Conservation (phyloP, 1,284 basidiomycete genomes). For the Pseudozyma sp. region DNA sequence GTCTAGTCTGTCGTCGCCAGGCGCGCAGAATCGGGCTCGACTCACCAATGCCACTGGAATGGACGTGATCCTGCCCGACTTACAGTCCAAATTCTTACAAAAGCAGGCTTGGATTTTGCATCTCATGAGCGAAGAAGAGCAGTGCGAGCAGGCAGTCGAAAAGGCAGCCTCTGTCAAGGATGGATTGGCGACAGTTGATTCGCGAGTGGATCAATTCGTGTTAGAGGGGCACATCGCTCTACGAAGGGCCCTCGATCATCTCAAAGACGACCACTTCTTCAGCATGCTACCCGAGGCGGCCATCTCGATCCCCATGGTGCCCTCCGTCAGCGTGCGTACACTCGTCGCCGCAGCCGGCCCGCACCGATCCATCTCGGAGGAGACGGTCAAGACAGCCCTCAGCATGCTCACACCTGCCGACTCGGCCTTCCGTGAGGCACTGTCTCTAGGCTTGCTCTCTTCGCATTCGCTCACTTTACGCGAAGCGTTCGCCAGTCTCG, state of each 20-base stretch:
- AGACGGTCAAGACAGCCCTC: slow-evolving; percentile 43
- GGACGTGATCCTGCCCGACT: slow-evolving; percentile 45
- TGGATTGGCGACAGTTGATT: slow-evolving; percentile 19
- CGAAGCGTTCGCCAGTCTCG: slow-evolving; percentile 47
- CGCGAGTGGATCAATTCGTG: slow-evolving; percentile 40
- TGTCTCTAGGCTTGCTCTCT: slow-evolving; percentile 27
- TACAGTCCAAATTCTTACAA: slow-evolving; percentile 50
- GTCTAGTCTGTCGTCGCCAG: slow-evolving; percentile 20
- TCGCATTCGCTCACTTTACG: slow-evolving; percentile 45
- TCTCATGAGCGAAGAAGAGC: slow-evolving; percentile 29
- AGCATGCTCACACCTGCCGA: slow-evolving; percentile 40
- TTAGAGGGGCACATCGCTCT: slow-evolving; percentile 49
- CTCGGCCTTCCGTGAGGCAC: slow-evolving; percentile 43
- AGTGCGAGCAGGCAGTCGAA: slow-evolving; percentile 41
- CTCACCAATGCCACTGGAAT: slow-evolving; percentile 13
- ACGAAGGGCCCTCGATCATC: slow-evolving; percentile 40
- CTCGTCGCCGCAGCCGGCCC: slow-evolving; percentile 23
- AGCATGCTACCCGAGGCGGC: slow-evolving; percentile 63
- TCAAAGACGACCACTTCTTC: slow-evolving; percentile 56
- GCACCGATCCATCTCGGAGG: slow-evolving; percentile 37
- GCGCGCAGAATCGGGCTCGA: slow-evolving; percentile 17
- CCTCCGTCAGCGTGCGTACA: slow-evolving; percentile 36
- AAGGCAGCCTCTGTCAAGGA: slow-evolving; percentile 41
- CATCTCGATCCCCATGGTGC: slow-evolving; percentile 58
- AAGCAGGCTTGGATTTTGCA: slow-evolving; percentile 57